phyloP scores from a whole-genome alignment of 2,329 filamentous ascomycete genomes.

The Aspergillus sp. region DNA sequence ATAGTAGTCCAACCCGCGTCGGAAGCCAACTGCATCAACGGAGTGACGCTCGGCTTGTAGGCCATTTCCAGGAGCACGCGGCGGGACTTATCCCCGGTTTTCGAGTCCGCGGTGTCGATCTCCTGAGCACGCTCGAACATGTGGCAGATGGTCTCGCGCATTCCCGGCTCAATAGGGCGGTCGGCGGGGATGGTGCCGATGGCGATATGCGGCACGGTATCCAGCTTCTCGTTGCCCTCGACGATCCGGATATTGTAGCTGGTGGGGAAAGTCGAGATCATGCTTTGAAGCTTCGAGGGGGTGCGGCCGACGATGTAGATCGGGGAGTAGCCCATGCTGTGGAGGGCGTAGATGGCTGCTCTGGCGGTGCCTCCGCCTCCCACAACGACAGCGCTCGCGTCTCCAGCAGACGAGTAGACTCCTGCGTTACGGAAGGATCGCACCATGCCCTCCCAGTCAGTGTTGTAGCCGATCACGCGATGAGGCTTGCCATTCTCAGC shows the following conservation, averaged over 20 bases:
- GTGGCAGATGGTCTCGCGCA: slow-evolving; percentile 55
- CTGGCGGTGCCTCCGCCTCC: slow-evolving; percentile 87
- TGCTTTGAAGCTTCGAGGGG: slow-evolving; percentile 53
- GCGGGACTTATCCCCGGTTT: slow-evolving; percentile 28
- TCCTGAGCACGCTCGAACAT: slow-evolving; percentile 43
- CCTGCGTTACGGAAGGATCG: slow-evolving; percentile 64
- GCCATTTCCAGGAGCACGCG: slow-evolving; percentile 85
- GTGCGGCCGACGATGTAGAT: slow-evolving; percentile 83
- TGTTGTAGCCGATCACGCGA: slow-evolving; percentile 76
- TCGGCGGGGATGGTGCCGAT: slow-evolving; percentile 90
- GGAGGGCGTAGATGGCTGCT: slow-evolving; percentile 80
- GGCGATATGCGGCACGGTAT: slow-evolving; percentile 56
- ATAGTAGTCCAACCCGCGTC: slow-evolving; percentile 73
- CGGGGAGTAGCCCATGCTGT: slow-evolving; percentile 71
- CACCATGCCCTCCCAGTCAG: slow-evolving; percentile 90
- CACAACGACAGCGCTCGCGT: slow-evolving; percentile 62
- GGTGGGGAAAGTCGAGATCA: slow-evolving; percentile 63
- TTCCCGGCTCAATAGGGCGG: slow-evolving; percentile 62
- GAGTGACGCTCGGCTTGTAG: slow-evolving; percentile 78
- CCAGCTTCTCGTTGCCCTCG: slow-evolving; percentile 43
- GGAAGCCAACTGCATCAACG: slow-evolving; percentile 73
- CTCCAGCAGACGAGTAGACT: slow-evolving; percentile 37
- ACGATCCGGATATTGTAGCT: slow-evolving; percentile 64
- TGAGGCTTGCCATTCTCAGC: slow-evolving; percentile 34
- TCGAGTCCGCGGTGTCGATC: slow-evolving; percentile 33